A percentile compares a stretch with the other conserved stretches of the same genome.
These are phyloP conservation scores for Panicum virgatum DNA, from an alignment of 202 grass and related monocot species.

Conservation along the genomic window DNA sequence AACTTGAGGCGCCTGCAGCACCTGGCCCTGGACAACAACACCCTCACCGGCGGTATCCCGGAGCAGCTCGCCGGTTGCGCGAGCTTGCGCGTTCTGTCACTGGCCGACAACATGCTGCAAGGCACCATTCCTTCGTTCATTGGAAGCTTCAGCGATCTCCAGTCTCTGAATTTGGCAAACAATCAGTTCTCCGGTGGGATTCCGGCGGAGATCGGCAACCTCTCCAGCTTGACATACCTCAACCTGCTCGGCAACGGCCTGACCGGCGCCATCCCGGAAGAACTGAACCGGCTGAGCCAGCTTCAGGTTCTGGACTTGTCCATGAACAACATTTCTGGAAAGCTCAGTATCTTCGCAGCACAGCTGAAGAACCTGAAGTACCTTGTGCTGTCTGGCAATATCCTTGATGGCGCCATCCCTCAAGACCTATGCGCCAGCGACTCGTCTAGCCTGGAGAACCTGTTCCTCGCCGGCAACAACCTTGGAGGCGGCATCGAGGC, in stretches of 20 bases:
- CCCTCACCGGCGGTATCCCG: slow-evolving; percentile 62
- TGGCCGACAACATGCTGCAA: slow-evolving; percentile 54
- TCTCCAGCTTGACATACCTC: slow-evolving; percentile 68
- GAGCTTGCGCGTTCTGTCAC: slow-evolving; percentile 53
- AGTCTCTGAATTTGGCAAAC: slow-evolving; percentile 71
- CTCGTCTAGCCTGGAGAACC: slow-evolving; percentile 53
- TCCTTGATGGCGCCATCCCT: slow-evolving; percentile 60
- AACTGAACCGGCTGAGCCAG: slow-evolving; percentile 66
- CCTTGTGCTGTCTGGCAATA: slow-evolving; percentile 76
- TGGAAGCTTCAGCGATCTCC: slow-evolving; percentile 53
- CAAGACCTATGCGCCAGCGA: slow-evolving; percentile 41
- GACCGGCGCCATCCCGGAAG: slow-evolving; percentile 52
- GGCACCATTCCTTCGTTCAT: slow-evolving; percentile 65
- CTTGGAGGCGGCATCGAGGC: slow-evolving; percentile 59
- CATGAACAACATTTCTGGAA: slow-evolving; percentile 71
- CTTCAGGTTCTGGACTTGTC: slow-evolving; percentile 78
- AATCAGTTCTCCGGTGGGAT: slow-evolving; percentile 61
- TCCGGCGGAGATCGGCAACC: slow-evolving; percentile 50
- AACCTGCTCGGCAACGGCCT: slow-evolving; percentile 83
- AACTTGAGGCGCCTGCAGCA: slow-evolving; percentile 58
- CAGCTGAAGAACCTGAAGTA: slow-evolving; percentile 64
- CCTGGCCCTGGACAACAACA: slow-evolving; percentile 69
- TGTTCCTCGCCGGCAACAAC: slow-evolving; percentile 67
- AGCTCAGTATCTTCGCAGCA: slow-evolving; percentile 53
- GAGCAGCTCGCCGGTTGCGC: slow-evolving; percentile 51